phyloP scores from a whole-genome alignment of 164 flowering plant genomes.

The Nymphaea thermarum region DNA sequence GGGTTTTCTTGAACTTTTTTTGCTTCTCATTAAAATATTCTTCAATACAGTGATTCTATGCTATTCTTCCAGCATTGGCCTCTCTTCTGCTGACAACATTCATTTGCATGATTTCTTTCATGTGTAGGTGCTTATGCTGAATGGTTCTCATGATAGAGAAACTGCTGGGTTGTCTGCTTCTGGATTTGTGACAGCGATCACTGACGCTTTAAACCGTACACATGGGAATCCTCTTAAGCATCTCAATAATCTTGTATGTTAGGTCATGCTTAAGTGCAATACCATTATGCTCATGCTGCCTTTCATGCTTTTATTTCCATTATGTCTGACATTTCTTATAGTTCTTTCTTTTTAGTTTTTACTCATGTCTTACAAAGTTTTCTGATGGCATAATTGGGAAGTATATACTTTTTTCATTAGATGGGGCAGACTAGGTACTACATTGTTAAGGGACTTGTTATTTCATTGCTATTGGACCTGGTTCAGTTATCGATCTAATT shows the following conservation, averaged over 20 bases:
- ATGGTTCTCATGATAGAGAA: conserved; percentile 83
- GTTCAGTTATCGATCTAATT: too few species aligned
- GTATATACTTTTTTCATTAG: background rate
- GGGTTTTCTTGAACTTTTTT: too few species aligned
- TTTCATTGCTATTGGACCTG: too few species aligned
- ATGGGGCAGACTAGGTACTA: too few species aligned
- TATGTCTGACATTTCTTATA: background rate
- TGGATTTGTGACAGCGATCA: conserved; percentile 80
- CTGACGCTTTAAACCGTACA: conserved; percentile 84
- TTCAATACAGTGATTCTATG: too few species aligned
- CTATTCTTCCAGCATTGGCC: too few species aligned
- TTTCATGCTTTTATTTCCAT: background rate
- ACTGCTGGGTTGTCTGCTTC: conserved; percentile 73
- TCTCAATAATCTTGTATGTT: conserved; percentile 58
- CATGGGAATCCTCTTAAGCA: conserved; percentile 59
- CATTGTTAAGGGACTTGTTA: too few species aligned
- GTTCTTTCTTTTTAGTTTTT: background rate
- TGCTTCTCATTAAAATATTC: too few species aligned
- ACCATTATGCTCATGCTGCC: background rate
- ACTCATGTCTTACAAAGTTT: background rate
- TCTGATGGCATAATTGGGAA: background rate
- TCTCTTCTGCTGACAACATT: too few species aligned
- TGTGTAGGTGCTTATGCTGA: conserved; percentile 73
- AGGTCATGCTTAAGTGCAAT: background rate
- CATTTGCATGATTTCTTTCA: background rate